Evolutionary conservation across 2,329 filamentous ascomycete species (phyloP), one percentile per base, ranked within the genome.

Genomic region (Aspergillus sp.): DNA sequence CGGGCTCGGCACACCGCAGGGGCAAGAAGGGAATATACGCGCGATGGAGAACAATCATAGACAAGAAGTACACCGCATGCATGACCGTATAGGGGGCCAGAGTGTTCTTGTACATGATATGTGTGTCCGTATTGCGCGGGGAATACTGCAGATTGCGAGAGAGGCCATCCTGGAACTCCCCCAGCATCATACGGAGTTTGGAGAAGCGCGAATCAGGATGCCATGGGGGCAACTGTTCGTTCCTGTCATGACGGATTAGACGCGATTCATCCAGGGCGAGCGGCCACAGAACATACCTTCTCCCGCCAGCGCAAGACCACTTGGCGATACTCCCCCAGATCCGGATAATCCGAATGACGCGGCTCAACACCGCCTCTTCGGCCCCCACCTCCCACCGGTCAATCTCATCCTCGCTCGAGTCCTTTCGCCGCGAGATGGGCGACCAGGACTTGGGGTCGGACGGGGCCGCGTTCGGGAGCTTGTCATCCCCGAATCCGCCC

Each of bases 21-120:
- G 81, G 79, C 5, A 82, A 66, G 60, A 82, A 83, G 0, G 80
- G 79, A 13, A 84, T 67, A 56, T 82, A 82, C 50, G 82, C 76
- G 50, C 81, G 75, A 57, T 83, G 79, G 4, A 84, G 72, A 47
- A 81, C 75, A 45, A 83, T 79, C 32, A 78, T 76, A 36, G 78
- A 82, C 6, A 83, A 70, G 32, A 80, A 76, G 54, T 79, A 78
- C 9, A 81, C 71, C 9, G 78, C 74, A 57, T 84, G 81, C 65
- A 84, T 78, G 23, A 83, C 71, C 3, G 77, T 77, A 57, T 83
- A 84, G 1, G 79, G 74, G 9, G 79, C 76, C 16, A 79, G 73
- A 0, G 73, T 78, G 53, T 76, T 75, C 53, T 77, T 73, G 56
- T 74, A 74, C 64, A 75, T 78, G 60, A 82, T 79, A 56, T 83